Conservation (phyloP, 805 yeast species). For the Candida ovalis region DNA sequence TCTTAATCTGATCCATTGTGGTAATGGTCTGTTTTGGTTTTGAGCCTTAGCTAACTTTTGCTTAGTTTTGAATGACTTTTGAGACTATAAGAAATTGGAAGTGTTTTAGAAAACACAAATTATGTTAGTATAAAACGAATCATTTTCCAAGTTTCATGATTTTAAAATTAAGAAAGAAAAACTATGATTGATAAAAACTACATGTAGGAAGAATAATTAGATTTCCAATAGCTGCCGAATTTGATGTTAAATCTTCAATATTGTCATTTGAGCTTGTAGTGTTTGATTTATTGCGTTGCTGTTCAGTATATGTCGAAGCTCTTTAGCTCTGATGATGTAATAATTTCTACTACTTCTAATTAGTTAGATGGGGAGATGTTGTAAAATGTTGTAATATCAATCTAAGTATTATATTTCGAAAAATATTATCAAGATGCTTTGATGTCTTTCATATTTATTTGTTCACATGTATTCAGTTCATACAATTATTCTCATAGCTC, state of each 20-base stretch:
- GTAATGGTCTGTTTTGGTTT: constrained; percentile 99
- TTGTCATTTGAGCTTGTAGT: too few relatives aligned
- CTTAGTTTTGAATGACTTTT: constrained; percentile 95
- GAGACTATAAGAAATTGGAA: constrained; percentile 51
- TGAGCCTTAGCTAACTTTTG: constrained; percentile 98
- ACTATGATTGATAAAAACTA: background rate
- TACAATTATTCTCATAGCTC: too few relatives aligned
- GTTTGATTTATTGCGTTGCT: too few relatives aligned
- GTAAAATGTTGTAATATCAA: background rate
- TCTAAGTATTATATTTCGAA: too few relatives aligned
- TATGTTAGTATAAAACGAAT: constrained; percentile 1
- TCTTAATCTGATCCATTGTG: constrained; percentile 99
- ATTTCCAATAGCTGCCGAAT: too few relatives aligned
- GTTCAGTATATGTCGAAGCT: too few relatives aligned
- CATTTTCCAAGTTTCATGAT: too few relatives aligned
- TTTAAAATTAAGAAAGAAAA: background rate
- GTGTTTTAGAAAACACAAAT: background rate
- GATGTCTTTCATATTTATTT: background rate
- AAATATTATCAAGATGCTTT: background rate
- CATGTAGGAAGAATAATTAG: too few relatives aligned
- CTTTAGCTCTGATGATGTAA: too few relatives aligned
- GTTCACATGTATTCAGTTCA: too few relatives aligned
- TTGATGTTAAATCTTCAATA: too few relatives aligned
- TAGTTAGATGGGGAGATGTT: background rate
- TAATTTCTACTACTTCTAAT: too few relatives aligned